Percentiles rank a stretch among this genome's conserved stretches.
phyloP scores from a whole-genome alignment of 306 rosid genomes.

The Castanea sativa region DNA sequence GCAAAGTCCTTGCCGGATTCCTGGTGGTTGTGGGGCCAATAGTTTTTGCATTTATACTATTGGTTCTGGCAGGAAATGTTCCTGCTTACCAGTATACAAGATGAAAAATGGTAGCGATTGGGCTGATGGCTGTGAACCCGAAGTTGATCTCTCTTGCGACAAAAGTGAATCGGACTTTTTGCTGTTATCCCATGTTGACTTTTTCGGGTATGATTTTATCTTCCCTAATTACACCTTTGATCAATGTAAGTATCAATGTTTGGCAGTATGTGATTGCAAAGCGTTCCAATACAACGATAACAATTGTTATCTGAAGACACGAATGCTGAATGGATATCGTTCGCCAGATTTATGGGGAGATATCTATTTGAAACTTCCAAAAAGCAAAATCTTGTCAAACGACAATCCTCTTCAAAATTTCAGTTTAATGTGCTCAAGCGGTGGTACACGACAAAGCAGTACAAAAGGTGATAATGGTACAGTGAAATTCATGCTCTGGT shows the following conservation, averaged over 20 bases:
- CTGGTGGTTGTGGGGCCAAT: no score
- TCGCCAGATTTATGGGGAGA: constrained; percentile 7
- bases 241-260: constrained; percentile 19
- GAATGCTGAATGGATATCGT: constrained; percentile 26
- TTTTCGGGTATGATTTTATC: constrained; percentile 20
- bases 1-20: no score
- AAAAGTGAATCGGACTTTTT: constrained; percentile 1
- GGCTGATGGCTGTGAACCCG: no score
- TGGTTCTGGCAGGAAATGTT: no score
- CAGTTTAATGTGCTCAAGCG: constrained; percentile 2
- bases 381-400: background rate
- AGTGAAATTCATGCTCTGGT: constrained; percentile 11
- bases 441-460: background rate
- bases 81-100: rapidly evolving
- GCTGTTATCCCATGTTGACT: background rate
- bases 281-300: constrained; percentile 14
- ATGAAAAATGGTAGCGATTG: no score
- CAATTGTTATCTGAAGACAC: constrained; percentile 20
- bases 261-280: constrained; percentile 12
- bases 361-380: constrained; percentile 22
- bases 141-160: background rate
- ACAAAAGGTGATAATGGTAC: background rate
- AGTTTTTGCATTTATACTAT: no score
- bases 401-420: background rate
- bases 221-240: constrained; percentile 1